A percentile compares a stretch with the other conserved stretches of the same genome.
These are phyloP conservation scores for Mortierella sp. DNA, from an alignment of 371 early-diverging fungal species.

Conservation along the genomic window DNA sequence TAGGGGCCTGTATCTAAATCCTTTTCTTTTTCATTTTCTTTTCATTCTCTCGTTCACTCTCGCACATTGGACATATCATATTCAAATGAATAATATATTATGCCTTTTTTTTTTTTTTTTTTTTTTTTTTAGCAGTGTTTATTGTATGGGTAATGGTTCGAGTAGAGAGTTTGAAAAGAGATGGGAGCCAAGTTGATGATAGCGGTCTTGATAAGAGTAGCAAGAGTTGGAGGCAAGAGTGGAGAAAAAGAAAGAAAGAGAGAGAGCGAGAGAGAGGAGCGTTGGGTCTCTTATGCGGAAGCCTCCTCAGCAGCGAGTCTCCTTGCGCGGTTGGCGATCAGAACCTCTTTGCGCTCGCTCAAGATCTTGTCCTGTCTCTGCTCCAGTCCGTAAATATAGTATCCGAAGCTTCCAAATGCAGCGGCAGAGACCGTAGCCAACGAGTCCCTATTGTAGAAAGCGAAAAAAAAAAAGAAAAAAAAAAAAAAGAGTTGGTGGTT, in stretches of 20 bases:
- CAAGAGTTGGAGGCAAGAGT: not conserved
- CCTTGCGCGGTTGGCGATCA: slow-evolving; percentile 16
- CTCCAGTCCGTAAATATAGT: slow-evolving; percentile 14
- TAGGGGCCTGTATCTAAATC: too few species aligned
- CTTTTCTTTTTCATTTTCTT: too few species aligned
- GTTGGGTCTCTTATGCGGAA: not conserved
- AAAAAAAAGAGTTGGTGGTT: not conserved
- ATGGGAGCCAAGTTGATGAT: not conserved
- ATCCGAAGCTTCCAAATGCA: slow-evolving; percentile 14
- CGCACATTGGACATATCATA: too few species aligned
- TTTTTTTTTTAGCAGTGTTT: not conserved
- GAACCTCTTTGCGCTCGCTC: slow-evolving; percentile 14
- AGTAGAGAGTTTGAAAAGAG: not conserved
- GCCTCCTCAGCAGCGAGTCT: slow-evolving; percentile 4
- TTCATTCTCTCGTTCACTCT: too few species aligned
- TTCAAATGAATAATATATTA: too few species aligned
- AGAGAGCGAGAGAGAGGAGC: too few species aligned
- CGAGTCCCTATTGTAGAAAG: slow-evolving; percentile 4
- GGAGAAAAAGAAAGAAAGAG: not conserved
- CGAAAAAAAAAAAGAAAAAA: not conserved
- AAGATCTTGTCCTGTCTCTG: slow-evolving; percentile 18
- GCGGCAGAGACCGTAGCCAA: slow-evolving; percentile 15
- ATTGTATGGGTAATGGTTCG: not conserved
- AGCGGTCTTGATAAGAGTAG: not conserved
- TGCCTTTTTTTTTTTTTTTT: too few species aligned